Percentiles rank a stretch among this genome's conserved stretches.
These are phyloP conservation scores for Citrus unshiu DNA, from an alignment of 345 rosid genomes.

Conservation along the genomic window DNA sequence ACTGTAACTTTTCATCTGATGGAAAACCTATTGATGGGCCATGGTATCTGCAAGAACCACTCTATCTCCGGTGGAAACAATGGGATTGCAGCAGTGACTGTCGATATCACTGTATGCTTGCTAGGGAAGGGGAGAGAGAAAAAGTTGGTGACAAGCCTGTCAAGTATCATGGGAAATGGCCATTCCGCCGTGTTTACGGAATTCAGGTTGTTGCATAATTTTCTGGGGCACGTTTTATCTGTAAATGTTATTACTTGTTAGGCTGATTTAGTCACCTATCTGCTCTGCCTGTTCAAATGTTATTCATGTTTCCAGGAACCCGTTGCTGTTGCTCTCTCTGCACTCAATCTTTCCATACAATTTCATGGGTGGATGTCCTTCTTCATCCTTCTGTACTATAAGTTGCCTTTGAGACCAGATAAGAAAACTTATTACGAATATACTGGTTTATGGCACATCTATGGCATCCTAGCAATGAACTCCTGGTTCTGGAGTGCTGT, in stretches of 20 bases:
- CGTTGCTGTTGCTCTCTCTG: constrained; percentile 77
- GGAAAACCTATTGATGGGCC: constrained; percentile 77
- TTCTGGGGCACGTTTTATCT: not conserved
- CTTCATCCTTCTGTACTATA: constrained; percentile 75
- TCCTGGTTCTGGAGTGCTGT: constrained; percentile 87
- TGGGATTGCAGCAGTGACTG: constrained; percentile 85
- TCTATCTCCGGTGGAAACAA: constrained; percentile 79
- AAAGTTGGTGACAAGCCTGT: constrained; percentile 61
- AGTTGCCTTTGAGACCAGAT: constrained; percentile 61
- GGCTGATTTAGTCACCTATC: not conserved
- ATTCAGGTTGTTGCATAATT: constrained; percentile 46
- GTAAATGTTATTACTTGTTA: not conserved
- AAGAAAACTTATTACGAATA: constrained; percentile 71
- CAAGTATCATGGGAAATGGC: constrained; percentile 92
- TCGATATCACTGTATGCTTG: constrained; percentile 74
- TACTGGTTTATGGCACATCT: constrained; percentile 68
- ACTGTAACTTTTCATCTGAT: constrained; percentile 85
- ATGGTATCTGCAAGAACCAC: constrained; percentile 89
- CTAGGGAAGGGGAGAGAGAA: constrained; percentile 73
- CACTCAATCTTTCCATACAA: constrained; percentile 73
- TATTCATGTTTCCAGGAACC: constrained; percentile 56
- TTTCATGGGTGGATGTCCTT: constrained; percentile 93
- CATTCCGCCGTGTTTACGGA: constrained; percentile 71
- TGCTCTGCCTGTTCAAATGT: not conserved
- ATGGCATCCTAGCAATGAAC: constrained; percentile 74